Evolutionary conservation across 192 early-diverging fungal species (phyloP), one percentile per base, ranked within the genome.

Genomic region (Coemansia sp.): DNA sequence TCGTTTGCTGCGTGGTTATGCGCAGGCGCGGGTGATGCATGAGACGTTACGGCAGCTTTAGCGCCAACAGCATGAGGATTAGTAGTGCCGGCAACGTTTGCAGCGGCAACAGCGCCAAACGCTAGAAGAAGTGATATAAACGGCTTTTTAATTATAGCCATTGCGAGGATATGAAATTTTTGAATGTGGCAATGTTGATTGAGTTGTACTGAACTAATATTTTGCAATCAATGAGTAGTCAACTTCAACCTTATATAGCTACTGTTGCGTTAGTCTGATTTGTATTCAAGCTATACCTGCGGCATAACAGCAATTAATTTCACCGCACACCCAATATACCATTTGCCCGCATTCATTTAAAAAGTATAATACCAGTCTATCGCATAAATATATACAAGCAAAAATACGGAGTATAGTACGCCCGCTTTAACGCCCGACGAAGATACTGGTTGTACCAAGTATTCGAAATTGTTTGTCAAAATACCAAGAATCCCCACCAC

Each of bases 61-160:
- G 53, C 3, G 47, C 45, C 17, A 11, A 39, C 27, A 3, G n/a
- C 57, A 10, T 3, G 3, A 1, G 41, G 39, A 12, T 59, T 58
- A 3, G 56, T 29, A 14, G 21, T 53, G 3, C 39, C 63, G 10
- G 50, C 63, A 15, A 50, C 32, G 39, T 66, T 66, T 2, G 64
- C 41, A 11, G 73, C 69, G 2, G 65, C 61, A 23, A 69, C 65
- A 17, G 62, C 61, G 29, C 74, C 65, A 41, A 76, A 38, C 4
- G 74, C 74, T 3, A 76, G 32, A n/a, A 76, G 37, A 27, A 76
- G 45, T 15, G 69, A 65, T 51, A 76, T 25, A 41, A 76, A 56
- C 2, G 74, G 53, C 57, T 63, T 64, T 58, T 64, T 68, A 14
- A 70, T 56, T 8, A 43, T 48, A 25, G 29, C 66, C 66, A 67